phyloP scores from a whole-genome alignment of 192 early-diverging fungal genomes.

The Dimargaris cristalligena region DNA sequence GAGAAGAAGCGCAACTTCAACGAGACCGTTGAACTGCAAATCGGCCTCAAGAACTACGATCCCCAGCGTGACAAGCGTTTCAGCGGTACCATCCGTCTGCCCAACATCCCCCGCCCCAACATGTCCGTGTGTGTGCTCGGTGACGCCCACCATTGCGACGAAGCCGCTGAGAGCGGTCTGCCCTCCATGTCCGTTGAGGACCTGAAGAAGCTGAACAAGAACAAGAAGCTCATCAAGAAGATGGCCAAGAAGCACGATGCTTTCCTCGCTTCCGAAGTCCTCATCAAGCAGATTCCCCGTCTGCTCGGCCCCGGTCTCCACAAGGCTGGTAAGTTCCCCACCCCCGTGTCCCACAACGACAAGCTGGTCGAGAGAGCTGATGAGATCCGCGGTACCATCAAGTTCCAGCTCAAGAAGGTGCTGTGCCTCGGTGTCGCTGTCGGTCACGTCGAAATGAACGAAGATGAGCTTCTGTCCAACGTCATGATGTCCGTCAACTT shows the following conservation, averaged over 20 bases:
- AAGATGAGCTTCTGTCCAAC: constrained; percentile 90
- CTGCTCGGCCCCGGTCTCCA: constrained; percentile 94
- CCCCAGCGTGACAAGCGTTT: constrained; percentile 99
- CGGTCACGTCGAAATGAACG: constrained; percentile 84
- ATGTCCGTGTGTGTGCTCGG: constrained; percentile 90
- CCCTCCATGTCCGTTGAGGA: constrained; percentile 90
- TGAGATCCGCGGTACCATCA: constrained; percentile 94
- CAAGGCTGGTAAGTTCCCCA: constrained; percentile 99
- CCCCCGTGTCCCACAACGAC: constrained; percentile 80
- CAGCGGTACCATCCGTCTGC: constrained; percentile 86
- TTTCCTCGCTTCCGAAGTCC: constrained; percentile 89
- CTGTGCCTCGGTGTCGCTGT: constrained; percentile 94
- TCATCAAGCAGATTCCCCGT: constrained; percentile 99
- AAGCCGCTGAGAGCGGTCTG: constrained; percentile 79
- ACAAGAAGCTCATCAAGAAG: constrained; percentile 99
- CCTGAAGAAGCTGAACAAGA: constrained; percentile 99
- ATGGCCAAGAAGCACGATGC: constrained; percentile 97
- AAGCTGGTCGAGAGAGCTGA: constrained; percentile 71
- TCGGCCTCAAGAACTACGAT: constrained; percentile 99
- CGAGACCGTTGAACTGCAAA: constrained; percentile 95
- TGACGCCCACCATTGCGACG: constrained; percentile 90
- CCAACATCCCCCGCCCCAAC: constrained; percentile 87
- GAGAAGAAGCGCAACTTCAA: constrained; percentile 91
- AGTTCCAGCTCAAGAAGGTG: constrained; percentile 99
- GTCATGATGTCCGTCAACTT: constrained; percentile 98